Evolutionary conservation across 2,329 filamentous ascomycete genomes (phyloP).

Genomic region (Geoglossum cookeanum): DNA sequence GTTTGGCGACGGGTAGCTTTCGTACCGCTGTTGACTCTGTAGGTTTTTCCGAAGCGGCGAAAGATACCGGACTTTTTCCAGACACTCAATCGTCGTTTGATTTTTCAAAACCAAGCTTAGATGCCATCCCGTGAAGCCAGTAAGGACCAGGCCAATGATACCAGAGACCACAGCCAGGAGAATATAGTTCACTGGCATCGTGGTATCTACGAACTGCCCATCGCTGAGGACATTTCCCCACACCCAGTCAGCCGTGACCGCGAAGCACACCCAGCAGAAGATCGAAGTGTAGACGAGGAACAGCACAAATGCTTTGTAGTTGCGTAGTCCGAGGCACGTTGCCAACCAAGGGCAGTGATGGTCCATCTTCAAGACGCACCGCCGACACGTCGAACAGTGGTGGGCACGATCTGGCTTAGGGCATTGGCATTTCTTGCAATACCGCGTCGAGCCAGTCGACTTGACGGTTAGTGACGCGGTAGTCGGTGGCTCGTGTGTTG

Average conservation of each 20-base stretch:
- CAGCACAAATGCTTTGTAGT: conserved; percentile 88
- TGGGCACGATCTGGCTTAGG: conserved; percentile 90
- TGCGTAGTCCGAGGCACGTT: conserved; percentile 80
- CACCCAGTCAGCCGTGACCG: conserved; percentile 61
- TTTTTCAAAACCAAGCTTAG: conserved; percentile 59
- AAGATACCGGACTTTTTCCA: conserved; percentile 90
- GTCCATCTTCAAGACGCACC: conserved; percentile 97
- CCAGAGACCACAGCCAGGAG: conserved; percentile 71
- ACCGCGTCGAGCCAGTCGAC: conserved; percentile 67
- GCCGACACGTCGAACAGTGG: conserved; percentile 86
- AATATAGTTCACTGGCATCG: conserved; percentile 81
- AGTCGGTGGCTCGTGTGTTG: conserved; percentile 43
- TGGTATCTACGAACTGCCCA: conserved; percentile 48
- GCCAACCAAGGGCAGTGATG: conserved; percentile 98
- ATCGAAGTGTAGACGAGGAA: conserved; percentile 79
- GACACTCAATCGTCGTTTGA: conserved; percentile 86
- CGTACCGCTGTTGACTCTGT: conserved; percentile 28
- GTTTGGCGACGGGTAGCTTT: conserved; percentile 31
- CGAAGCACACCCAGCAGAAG: conserved; percentile 68
- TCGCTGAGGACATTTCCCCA: conserved; percentile 64
- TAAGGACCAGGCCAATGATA: conserved; percentile 77
- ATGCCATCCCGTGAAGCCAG: conserved; percentile 85
- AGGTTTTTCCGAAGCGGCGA: conserved; percentile 57
- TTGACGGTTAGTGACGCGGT: conserved; percentile 79
- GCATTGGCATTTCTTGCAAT: conserved; percentile 93